Percentiles rank a stretch among this genome's conserved stretches.
phyloP scores from a whole-genome alignment of 1,284 basidiomycete species.

The Lentinula novae-zelandiae region DNA sequence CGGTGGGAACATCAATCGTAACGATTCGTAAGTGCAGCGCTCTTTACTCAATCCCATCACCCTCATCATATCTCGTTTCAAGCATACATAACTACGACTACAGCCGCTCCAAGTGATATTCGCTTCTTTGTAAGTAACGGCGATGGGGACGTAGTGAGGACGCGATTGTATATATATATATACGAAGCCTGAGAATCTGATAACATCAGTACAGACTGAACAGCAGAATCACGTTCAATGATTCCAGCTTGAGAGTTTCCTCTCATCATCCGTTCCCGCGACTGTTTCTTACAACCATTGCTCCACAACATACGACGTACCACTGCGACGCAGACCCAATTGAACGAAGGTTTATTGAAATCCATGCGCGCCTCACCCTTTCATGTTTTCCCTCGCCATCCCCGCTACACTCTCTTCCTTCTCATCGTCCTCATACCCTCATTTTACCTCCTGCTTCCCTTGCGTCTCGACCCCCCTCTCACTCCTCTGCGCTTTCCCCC shows the following conservation, averaged over 20 bases:
- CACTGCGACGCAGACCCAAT: background rate
- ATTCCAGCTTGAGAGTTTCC: background rate
- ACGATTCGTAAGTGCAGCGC: too few relatives aligned
- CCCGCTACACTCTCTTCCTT: conserved; percentile 42
- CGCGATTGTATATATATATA: background rate
- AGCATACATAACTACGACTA: too few relatives aligned
- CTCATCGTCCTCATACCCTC: conserved; percentile 35
- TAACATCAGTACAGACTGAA: background rate
- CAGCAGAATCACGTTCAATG: background rate
- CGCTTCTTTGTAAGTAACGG: too few relatives aligned
- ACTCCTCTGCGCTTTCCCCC: conserved; percentile 19
- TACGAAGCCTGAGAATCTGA: background rate
- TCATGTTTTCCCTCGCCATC: conserved; percentile 41
- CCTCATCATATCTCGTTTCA: too few relatives aligned
- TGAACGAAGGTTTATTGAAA: background rate
- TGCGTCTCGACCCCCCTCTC: conserved; percentile 17
- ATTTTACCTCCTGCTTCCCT: conserved; percentile 40
- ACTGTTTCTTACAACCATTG: background rate
- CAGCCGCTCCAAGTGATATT: too few relatives aligned
- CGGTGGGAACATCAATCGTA: too few relatives aligned
- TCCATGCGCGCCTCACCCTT: background rate
- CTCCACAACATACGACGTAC: background rate
- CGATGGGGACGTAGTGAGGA: too few relatives aligned
- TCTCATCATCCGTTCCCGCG: background rate
- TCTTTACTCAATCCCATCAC: too few relatives aligned